Evolutionary conservation across 2,329 filamentous ascomycete genomes (phyloP), one percentile per base, ranked within the genome.

Genomic region (Aspergillus felis): DNA sequence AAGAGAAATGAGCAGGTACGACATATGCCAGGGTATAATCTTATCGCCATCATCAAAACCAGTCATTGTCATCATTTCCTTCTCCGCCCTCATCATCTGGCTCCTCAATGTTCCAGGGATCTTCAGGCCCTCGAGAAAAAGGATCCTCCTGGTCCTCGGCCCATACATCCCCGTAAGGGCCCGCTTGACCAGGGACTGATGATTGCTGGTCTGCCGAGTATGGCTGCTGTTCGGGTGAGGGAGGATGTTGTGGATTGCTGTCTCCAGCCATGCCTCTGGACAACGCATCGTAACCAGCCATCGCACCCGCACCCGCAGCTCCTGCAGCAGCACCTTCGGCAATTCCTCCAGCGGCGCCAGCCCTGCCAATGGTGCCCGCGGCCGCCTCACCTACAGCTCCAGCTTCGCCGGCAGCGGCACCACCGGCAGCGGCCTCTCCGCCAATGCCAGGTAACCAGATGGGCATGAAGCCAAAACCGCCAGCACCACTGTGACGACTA

Each of bases 241-340:
- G 51, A 12, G 58, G 49, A 22, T 58, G 42, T 17, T 66, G 57
- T 20, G 61, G 53, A 27, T 60, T 58, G 22, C 60, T 59, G 27
- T 68, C 63, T 20, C 72, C 73, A 28, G 72, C 73, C 62, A 76
- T 71, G 2, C 81, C 79, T 59, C 82, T 70, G 59, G 83, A 81
- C 82, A 87, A 84, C 4, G 84, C 83, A 68, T 87, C 85, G 63
- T 85, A 86, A 3, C 84, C 85, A 35, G 83, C 84, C 75, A 87
- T 81, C 1, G 82, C 80, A 6, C 84, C 84, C 5, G 83, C 84
- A 4, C 84, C 81, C 28, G 77, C 77, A 41, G 71, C 78, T 17
- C 79, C 78, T 55, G 80, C 79, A 38, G 74, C 75, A 50, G 69
- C 68, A 35, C 73, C 74, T 50, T 70, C 72, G 44, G 65, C 66